These are phyloP conservation scores for Penicillium crustosum DNA, from an alignment of 2,329 filamentous ascomycete species.

Conservation along the genomic window DNA sequence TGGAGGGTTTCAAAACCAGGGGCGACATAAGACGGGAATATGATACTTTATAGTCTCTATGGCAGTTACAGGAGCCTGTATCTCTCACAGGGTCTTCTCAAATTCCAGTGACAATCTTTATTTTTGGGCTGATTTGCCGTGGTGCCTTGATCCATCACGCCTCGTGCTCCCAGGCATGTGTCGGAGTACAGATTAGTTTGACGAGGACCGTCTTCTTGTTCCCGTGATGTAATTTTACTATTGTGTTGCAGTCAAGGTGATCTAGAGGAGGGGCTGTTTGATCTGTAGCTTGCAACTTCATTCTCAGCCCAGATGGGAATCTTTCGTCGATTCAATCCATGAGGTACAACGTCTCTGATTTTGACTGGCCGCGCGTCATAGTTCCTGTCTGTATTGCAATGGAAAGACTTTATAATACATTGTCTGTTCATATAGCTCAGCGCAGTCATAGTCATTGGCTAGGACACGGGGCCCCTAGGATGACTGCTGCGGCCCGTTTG, in stretches of 20 bases:
- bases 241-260: background rate
- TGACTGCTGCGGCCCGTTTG: constrained; percentile 18
- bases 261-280: background rate
- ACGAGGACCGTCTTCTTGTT: constrained; percentile 4
- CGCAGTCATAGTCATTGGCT: constrained; percentile 1
- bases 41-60: constrained; percentile 16
- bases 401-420: background rate
- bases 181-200: constrained; percentile 17
- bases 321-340: constrained; percentile 7
- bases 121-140: constrained; percentile 14
- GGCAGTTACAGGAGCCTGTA: background rate
- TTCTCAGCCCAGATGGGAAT: constrained; percentile 17
- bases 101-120: constrained; percentile 11
- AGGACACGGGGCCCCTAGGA: constrained; percentile 5
- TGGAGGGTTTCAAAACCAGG: constrained; percentile 6
- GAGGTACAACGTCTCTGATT: constrained; percentile 14
- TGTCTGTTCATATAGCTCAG: background rate
- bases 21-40: background rate
- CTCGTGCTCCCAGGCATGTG: constrained; percentile 12
- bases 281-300: constrained; percentile 7
- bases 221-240: background rate
- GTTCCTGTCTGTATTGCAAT: constrained; percentile 17
- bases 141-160: constrained; percentile 18
- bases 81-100: constrained; percentile 2
- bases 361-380: constrained; percentile 24